Base-by-base conservation (phyloP, 352 stramenopile species). In the Hyaloperonospora brassicae region DNA sequence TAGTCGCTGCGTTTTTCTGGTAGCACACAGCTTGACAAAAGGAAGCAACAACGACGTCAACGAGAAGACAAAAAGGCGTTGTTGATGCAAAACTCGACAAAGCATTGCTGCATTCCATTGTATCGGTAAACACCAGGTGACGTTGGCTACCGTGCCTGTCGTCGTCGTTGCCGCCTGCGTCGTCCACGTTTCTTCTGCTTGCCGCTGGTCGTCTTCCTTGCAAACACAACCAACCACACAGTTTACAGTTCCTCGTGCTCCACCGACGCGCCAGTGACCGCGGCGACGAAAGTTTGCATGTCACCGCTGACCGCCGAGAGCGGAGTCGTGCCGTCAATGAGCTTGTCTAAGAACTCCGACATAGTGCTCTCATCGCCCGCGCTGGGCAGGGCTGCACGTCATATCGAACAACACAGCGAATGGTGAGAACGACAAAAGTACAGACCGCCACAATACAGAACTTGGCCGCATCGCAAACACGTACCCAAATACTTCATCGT, bases 401-500 rank as follows among this genome's bases (percentile, higher is more conserved):
- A 44, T 52, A 68, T 55, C 57, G 65, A 30, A 59, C 2, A 50
- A 24, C 52, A 47, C n/a, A 24, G 22, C 36, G 13, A 49, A 50
- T 12, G 9, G 30, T 53, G 31, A 65, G 23, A 35, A 44, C 38
- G 46, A 30, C 30, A 45, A 14, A 36, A 43, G n/a, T 17, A 34
- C 14, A 5, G 9, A 2, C 17, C 22, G 36, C 14, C 39, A 54
- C 14, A 7, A 34, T 24, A 23, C 47, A 56, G 30, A 25, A 11
- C 11, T 50, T 44, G 22, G 2, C n/a, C 45, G 53, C 34, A 25
- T 12, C 11, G 46, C 34, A n/a, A 4, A 35, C 34, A 68, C 74
- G 14, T 73, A 88, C 79, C 67, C 6, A 63, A 68, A 50, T 76
- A 86, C 61, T 87, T 89, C 57, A 80, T 52, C 47, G 73, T 72